A percentile compares a stretch with the other conserved stretches of the same genome.
Evolutionary conservation across 1,284 basidiomycete species (phyloP).

Genomic region (Ganoderma sinense): DNA sequence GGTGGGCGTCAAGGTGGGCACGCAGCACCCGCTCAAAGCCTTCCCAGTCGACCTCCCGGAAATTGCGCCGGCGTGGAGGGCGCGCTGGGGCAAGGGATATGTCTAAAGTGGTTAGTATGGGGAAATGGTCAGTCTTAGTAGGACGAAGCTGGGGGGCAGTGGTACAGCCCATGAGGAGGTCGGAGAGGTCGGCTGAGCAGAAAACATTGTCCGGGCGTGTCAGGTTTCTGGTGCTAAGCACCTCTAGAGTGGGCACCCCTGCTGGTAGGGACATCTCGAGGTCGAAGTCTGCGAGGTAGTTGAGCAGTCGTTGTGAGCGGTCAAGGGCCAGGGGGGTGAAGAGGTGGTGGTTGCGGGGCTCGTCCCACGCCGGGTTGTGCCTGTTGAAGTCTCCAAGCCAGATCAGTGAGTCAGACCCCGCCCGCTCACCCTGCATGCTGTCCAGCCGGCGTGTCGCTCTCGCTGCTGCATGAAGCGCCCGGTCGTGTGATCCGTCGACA

Average conservation of each 20-base stretch:
- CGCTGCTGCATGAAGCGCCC: slow-evolving; percentile 28
- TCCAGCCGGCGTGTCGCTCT: background rate
- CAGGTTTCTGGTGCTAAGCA: slow-evolving; percentile 35
- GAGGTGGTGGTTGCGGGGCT: slow-evolving; percentile 44
- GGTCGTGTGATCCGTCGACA: slow-evolving; percentile 39
- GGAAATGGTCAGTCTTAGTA: slow-evolving; percentile 39
- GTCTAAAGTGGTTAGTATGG: slow-evolving; percentile 29
- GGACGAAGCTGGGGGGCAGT: slow-evolving; percentile 21
- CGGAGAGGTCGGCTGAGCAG: slow-evolving; percentile 16
- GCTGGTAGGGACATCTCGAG: slow-evolving; percentile 40
- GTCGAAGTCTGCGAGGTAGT: slow-evolving; percentile 26
- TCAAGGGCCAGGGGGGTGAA: slow-evolving; percentile 36
- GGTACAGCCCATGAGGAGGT: slow-evolving; percentile 31
- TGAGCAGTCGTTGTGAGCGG: slow-evolving; percentile 33
- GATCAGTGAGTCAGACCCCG: slow-evolving; percentile 30
- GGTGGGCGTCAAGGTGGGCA: background rate
- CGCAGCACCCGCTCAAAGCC: slow-evolving; percentile 29
- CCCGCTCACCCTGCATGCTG: background rate
- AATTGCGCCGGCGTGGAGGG: slow-evolving; percentile 28
- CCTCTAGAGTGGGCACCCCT: slow-evolving; percentile 39
- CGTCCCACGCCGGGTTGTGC: slow-evolving; percentile 57
- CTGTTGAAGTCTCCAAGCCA: slow-evolving; percentile 59
- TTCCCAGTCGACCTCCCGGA: slow-evolving; percentile 34
- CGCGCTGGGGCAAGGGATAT: slow-evolving; percentile 5
- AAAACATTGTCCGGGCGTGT: slow-evolving; percentile 48